Conservation (phyloP, 2,329 filamentous ascomycete species). For the Fusarium sacchari region DNA sequence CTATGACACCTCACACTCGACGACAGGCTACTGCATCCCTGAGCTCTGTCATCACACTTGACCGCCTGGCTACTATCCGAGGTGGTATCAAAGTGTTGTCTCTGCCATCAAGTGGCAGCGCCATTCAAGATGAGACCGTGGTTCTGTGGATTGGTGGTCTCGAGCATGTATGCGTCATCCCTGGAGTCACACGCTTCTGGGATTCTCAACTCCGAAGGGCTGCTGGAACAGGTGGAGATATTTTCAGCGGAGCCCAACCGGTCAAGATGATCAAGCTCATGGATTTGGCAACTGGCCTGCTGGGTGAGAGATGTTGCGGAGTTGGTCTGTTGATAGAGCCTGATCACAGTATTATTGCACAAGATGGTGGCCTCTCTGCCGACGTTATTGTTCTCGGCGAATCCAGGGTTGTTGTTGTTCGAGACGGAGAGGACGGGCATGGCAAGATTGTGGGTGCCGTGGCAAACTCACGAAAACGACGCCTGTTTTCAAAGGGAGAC, state of each 20-base stretch:
- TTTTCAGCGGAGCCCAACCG: conserved; percentile 66
- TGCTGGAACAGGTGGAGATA: conserved; percentile 61
- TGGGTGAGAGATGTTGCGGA: conserved; percentile 67
- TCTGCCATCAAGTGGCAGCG: conserved; percentile 55
- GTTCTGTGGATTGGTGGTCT: conserved; percentile 66
- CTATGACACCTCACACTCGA: conserved; percentile 71
- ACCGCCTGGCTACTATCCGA: conserved; percentile 61
- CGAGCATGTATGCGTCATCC: conserved; percentile 67
- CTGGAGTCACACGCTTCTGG: conserved; percentile 66
- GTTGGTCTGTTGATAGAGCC: conserved; percentile 58
- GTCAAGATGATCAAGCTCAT: conserved; percentile 65
- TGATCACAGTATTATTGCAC: conserved; percentile 29
- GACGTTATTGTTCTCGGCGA: conserved; percentile 67
- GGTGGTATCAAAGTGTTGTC: conserved; percentile 64
- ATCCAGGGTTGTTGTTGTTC: conserved; percentile 64
- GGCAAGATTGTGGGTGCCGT: conserved; percentile 56
- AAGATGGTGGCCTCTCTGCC: conserved; percentile 58
- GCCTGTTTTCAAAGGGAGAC: conserved; percentile 52
- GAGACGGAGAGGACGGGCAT: conserved; percentile 61
- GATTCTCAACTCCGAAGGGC: conserved; percentile 66
- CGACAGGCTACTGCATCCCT: conserved; percentile 61
- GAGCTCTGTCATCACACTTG: conserved; percentile 56
- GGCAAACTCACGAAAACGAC: conserved; percentile 47
- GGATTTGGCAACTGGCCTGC: conserved; percentile 62
- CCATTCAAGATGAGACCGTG: conserved; percentile 62